Conservation (phyloP, 495 filamentous ascomycete species). For the Peziza echinospora region DNA sequence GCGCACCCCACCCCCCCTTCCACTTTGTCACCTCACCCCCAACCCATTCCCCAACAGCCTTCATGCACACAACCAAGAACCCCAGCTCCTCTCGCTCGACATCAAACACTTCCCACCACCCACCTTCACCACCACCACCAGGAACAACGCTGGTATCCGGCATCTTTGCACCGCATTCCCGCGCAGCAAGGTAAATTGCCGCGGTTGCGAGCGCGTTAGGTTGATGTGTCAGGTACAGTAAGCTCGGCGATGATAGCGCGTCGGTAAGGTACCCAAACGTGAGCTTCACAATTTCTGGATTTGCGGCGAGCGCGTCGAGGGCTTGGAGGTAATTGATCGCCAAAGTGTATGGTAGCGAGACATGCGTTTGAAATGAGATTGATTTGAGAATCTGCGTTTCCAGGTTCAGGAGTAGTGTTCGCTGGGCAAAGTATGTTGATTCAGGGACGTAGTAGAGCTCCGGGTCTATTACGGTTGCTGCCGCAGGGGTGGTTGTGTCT, state of each 20-base stretch:
- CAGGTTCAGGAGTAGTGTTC: slow-evolving; percentile 37
- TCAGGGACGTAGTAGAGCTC: slow-evolving; percentile 55
- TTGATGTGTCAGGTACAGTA: slow-evolving; percentile 81
- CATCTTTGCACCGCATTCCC: slow-evolving; percentile 53
- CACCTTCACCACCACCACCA: slow-evolving; percentile 24
- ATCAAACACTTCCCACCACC: slow-evolving; percentile 98
- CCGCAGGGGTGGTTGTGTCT: slow-evolving; percentile 18
- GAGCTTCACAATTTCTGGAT: slow-evolving; percentile 31
- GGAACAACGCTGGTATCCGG: slow-evolving; percentile 21
- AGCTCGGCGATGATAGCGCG: slow-evolving; percentile 62
- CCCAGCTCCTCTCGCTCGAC: slow-evolving; percentile 90
- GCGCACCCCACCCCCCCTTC: not conserved
- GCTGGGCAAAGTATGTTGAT: slow-evolving; percentile 39
- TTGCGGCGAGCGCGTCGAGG: slow-evolving; percentile 34
- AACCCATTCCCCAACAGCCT: slow-evolving; percentile 56
- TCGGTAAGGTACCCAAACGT: slow-evolving; percentile 62
- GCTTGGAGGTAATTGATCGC: slow-evolving; percentile 84
- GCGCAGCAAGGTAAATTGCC: slow-evolving; percentile 71
- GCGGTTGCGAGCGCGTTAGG: slow-evolving; percentile 67
- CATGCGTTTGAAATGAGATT: slow-evolving; percentile 62
- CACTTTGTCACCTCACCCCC: slow-evolving; percentile 25
- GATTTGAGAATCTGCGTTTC: slow-evolving; percentile 56
- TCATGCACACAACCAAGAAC: slow-evolving; percentile 73
- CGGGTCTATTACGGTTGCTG: slow-evolving; percentile 25
- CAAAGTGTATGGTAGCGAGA: slow-evolving; percentile 67